Conservation (phyloP, 2,329 filamentous ascomycete genomes). For the Aspergillus pseudoviridinutans region DNA sequence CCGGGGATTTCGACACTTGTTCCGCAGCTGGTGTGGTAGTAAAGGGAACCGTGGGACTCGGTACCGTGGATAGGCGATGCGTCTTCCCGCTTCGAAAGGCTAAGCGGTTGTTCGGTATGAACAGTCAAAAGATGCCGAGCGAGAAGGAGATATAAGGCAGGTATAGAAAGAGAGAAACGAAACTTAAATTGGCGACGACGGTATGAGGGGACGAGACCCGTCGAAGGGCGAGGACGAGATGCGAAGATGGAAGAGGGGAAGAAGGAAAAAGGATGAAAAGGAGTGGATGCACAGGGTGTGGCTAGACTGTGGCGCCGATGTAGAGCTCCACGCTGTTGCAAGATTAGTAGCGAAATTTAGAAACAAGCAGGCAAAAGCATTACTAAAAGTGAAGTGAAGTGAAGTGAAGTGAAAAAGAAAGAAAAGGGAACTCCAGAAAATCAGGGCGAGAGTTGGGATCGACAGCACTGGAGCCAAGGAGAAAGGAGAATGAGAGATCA, state of each 20-base stretch:
- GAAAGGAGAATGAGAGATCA: constrained; percentile 2
- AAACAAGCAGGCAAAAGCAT: not conserved
- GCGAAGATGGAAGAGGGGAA: constrained; percentile 2
- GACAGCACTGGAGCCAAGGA: not conserved
- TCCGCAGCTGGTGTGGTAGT: constrained; percentile 11
- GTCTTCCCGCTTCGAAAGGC: not conserved
- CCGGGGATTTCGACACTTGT: constrained; percentile 13
- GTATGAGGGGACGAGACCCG: not conserved
- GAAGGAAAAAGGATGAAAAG: constrained; percentile 5
- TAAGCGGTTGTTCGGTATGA: not conserved
- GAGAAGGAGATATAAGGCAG: not conserved
- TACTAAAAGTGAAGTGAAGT: not conserved
- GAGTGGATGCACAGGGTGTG: constrained; percentile 3
- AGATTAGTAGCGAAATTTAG: not conserved
- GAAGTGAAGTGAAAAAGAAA: not conserved
- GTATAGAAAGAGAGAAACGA: constrained; percentile 1
- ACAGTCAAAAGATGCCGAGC: not conserved
- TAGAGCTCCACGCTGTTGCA: not conserved
- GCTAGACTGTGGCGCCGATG: constrained; percentile 6
- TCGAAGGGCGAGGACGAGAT: constrained; percentile 1
- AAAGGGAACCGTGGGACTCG: constrained; percentile 10
- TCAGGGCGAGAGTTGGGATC: not conserved
- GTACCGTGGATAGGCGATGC: constrained; percentile 18
- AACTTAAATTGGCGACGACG: not conserved
- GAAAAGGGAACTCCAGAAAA: not conserved